Percentiles rank a stretch among this genome's conserved stretches.
Evolutionary conservation across 2,329 filamentous ascomycete species (phyloP).

Genomic region (Pestalotiopsis sp.): DNA sequence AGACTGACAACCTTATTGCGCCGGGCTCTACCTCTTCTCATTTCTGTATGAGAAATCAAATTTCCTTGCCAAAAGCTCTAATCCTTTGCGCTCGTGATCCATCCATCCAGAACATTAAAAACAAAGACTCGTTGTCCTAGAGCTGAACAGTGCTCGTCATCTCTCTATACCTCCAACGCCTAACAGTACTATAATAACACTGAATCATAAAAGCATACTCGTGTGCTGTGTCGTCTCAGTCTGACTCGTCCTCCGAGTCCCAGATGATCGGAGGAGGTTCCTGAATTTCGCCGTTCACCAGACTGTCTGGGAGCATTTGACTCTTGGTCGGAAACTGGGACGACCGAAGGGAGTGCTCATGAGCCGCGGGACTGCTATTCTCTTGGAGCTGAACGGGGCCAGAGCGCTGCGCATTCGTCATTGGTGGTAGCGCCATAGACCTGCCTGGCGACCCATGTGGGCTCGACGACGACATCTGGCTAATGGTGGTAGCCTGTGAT

Average conservation of each 20-base stretch:
- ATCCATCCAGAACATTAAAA: not conserved
- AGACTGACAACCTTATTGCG: not conserved
- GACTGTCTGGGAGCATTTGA: constrained; percentile 54
- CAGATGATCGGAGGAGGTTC: constrained; percentile 42
- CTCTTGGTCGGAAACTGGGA: constrained; percentile 55
- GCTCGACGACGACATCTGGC: constrained; percentile 33
- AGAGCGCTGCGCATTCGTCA: constrained; percentile 20
- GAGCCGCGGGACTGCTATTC: constrained; percentile 22
- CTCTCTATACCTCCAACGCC: not conserved
- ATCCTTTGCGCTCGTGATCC: not conserved
- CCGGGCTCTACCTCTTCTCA: not conserved
- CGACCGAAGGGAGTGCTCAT: constrained; percentile 32
- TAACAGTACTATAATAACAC: not conserved
- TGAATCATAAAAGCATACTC: not conserved
- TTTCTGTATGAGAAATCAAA: not conserved
- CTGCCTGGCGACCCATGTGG: constrained; percentile 29
- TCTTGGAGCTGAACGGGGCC: constrained; percentile 4
- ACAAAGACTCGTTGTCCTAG: not conserved
- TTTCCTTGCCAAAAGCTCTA: not conserved
- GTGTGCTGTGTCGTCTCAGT: constrained; percentile 13
- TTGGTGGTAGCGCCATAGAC: constrained; percentile 23
- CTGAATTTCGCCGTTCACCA: constrained; percentile 41
- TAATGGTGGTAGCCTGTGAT: constrained; percentile 48
- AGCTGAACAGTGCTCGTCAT: not conserved
- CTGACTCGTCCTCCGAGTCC: constrained; percentile 43